phyloP scores from a whole-genome alignment of 1,284 basidiomycete species.

The Sparassis latifolia region DNA sequence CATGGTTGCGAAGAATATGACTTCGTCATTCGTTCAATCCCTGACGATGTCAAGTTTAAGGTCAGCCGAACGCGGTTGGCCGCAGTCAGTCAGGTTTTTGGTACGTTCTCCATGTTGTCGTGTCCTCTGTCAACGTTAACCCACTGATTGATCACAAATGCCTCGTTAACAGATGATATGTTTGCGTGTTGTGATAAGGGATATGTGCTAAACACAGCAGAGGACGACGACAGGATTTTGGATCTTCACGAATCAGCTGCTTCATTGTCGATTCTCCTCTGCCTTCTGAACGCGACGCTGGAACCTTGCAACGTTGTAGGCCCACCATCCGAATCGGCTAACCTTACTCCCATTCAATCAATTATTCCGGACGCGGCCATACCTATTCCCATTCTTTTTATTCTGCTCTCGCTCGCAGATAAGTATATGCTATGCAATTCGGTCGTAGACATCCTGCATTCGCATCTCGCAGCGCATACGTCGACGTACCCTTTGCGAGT shows the following conservation, averaged over 20 bases:
- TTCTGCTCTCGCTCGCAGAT: slow-evolving; percentile 49
- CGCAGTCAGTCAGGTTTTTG: neutral
- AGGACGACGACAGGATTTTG: slow-evolving; percentile 12
- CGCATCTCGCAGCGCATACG: slow-evolving; percentile 51
- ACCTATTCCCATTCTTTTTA: slow-evolving; percentile 52
- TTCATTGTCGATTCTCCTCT: neutral
- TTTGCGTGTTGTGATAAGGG: slow-evolving; percentile 44
- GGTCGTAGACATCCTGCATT: slow-evolving; percentile 33
- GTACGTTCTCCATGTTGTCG: neutral
- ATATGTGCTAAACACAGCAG: slow-evolving; percentile 3
- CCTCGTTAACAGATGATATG: slow-evolving; percentile 46
- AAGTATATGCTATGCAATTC: slow-evolving; percentile 51
- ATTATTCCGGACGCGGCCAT: slow-evolving; percentile 16
- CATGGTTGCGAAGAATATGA: neutral
- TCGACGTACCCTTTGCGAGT: slow-evolving; percentile 44
- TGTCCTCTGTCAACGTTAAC: neutral
- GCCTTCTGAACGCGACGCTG: neutral
- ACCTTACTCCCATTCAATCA: neutral
- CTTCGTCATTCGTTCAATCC: neutral
- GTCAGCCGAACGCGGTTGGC: neutral
- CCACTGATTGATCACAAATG: neutral
- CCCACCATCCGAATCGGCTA: neutral
- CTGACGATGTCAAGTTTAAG: neutral
- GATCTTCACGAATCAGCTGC: neutral
- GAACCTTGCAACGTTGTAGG: neutral